Evolutionary conservation across 345 rosid genomes (phyloP), one percentile per base, ranked within the genome.

Genomic region (Salix purpurea): DNA sequence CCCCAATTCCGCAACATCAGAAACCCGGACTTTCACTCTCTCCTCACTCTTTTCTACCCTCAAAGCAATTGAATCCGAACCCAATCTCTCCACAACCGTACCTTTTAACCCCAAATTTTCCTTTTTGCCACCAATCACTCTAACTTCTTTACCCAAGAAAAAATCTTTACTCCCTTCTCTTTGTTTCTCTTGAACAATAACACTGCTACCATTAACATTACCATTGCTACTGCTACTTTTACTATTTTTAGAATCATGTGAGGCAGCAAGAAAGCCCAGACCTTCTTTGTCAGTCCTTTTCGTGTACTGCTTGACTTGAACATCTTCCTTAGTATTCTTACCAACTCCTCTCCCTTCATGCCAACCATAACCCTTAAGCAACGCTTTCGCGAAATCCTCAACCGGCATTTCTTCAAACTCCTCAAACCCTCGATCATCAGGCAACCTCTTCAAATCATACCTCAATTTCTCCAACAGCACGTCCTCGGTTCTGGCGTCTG

Each of bases 291-390:
- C 83, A 46, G 85, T 76, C 81, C 94, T 82, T 54, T 80, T 90
- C 34, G 83, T 83, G 71, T 86, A 87, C 70, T 91, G 87, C 81
- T 83, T 89, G 21, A 87, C 82, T 75, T 88, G 66, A 68, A 93
- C 91, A 83, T 95, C 95, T 13, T 84, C 92, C 80, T 90, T 91
- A 28, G 90, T 84, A 15, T 92, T 93, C 79, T 80, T 91, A 60
- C 99, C 99, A 60, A 96, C 86, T 7, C 98, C 98, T 40, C 81
- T 79, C 3, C 99, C 97, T 69, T 94, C 95, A 10, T 81, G 77
- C 97, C 97, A 95, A 1, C 99, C 99, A 61, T 93, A 93, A 0
- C 97, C 99, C 75, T 89, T 87, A 19, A 95, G 88, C 82, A 91
- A 71, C 1, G 97, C 93, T 30, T 85, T 88, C 0, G 90, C 97